phyloP scores from a whole-genome alignment of 2,329 filamentous ascomycete species.

The Pseudopithomyces maydicus region DNA sequence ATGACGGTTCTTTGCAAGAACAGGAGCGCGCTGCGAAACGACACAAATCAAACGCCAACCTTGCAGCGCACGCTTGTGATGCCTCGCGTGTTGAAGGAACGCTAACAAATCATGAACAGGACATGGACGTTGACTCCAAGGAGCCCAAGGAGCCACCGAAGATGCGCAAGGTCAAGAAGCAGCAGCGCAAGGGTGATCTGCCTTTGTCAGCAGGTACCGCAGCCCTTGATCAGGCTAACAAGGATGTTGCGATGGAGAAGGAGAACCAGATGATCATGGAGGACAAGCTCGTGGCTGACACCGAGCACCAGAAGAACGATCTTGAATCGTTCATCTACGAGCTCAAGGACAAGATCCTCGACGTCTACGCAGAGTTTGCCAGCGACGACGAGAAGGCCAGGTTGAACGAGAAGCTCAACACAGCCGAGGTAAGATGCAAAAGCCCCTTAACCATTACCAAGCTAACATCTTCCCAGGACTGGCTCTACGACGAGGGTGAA shows the following conservation, averaged over 20 bases:
- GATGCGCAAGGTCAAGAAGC: conserved; percentile 98
- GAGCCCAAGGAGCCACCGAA: conserved; percentile 62
- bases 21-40: conserved; percentile 35
- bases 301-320: conserved; percentile 99
- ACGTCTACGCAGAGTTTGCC: conserved; percentile 85
- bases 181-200: conserved; percentile 95
- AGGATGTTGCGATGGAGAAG: conserved; percentile 74
- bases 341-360: conserved; percentile 91
- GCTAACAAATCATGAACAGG: conserved; percentile 40
- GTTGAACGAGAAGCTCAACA: conserved; percentile 80
- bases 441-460: neutral
- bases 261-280: conserved; percentile 94
- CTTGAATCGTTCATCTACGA: conserved; percentile 98
- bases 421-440: conserved; percentile 71
- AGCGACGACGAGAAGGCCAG: conserved; percentile 91
- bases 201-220: conserved; percentile 83
- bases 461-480: conserved; percentile 68
- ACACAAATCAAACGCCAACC: conserved; percentile 28
- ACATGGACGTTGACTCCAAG: conserved; percentile 47
- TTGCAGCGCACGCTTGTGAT: conserved; percentile 34
- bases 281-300: conserved; percentile 97
- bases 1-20: conserved; percentile 19
- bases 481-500: conserved; percentile 97
- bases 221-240: conserved; percentile 72
- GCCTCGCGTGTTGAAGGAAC: conserved; percentile 23